Percentiles rank a stretch among this genome's conserved stretches.
Evolutionary conservation across 495 filamentous ascomycete species (phyloP).

Genomic region (Penicillium verhagenii): DNA sequence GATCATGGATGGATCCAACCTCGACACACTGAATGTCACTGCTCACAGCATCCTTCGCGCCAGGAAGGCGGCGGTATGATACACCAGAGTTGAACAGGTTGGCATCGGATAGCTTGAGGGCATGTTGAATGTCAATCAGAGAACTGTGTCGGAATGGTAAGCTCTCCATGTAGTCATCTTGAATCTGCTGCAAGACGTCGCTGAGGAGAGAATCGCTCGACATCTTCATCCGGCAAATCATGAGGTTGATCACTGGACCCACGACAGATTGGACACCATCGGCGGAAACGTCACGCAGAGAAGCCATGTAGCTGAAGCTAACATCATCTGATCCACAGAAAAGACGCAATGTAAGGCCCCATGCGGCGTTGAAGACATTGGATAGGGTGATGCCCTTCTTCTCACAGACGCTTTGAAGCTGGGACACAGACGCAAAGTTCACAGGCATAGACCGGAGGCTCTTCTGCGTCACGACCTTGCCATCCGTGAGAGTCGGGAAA

Average conservation of each 20-base stretch:
- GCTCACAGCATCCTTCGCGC: constrained; percentile 15
- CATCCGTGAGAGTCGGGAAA: constrained; percentile 49
- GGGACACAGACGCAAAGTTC: constrained; percentile 25
- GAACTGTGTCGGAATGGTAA: constrained; percentile 48
- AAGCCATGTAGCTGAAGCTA: constrained; percentile 54
- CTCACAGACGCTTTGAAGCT: constrained; percentile 45
- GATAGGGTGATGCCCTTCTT: constrained; percentile 48
- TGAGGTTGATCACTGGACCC: constrained; percentile 55
- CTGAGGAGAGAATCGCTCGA: constrained; percentile 21
- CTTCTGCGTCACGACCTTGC: constrained; percentile 16
- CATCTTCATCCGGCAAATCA: constrained; percentile 50
- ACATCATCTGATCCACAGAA: constrained; percentile 52
- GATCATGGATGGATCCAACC: constrained; percentile 49
- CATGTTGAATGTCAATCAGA: constrained; percentile 55
- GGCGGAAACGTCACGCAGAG: constrained; percentile 48
- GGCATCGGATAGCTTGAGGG: constrained; percentile 34
- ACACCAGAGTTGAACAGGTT: constrained; percentile 46
- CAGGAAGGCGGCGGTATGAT: constrained; percentile 43
- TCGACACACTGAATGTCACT: constrained; percentile 39
- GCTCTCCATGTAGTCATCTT: constrained; percentile 51
- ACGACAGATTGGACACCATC: constrained; percentile 46
- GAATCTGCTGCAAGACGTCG: constrained; percentile 39
- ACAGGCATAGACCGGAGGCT: constrained; percentile 36
- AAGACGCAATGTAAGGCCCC: constrained; percentile 50
- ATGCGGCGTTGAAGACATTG: constrained; percentile 52